phyloP scores from a whole-genome alignment of 108 stramenopile genomes.

The Stephanodiscus minutulus region DNA sequence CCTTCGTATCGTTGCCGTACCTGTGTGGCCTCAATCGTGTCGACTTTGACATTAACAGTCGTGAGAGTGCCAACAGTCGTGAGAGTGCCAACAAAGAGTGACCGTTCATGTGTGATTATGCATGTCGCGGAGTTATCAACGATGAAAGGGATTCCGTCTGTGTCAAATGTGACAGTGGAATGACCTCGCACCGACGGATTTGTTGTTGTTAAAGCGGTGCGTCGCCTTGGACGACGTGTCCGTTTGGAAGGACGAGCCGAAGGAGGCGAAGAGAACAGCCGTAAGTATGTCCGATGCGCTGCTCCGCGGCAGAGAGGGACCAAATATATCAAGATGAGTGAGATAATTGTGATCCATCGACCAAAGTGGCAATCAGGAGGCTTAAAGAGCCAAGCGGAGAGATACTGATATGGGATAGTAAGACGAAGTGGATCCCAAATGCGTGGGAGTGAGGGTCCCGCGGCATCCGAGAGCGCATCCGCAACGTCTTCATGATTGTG shows the following conservation, averaged over 20 bases:
- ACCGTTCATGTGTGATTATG: not conserved
- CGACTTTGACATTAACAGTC: not conserved
- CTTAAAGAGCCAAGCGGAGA: not conserved
- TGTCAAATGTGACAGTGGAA: conserved; percentile 1
- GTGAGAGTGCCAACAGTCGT: not conserved
- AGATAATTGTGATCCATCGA: not conserved
- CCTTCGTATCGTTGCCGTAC: not conserved
- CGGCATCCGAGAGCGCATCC: not conserved
- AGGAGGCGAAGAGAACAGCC: not conserved
- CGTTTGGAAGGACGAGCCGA: not conserved
- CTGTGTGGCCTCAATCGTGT: not conserved
- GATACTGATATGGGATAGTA: not conserved
- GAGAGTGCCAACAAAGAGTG: not conserved
- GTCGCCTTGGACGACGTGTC: not conserved
- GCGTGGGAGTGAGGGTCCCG: not conserved
- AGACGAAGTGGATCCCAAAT: not conserved
- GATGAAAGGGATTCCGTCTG: not conserved
- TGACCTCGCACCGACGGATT: not conserved
- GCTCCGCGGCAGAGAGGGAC: not conserved
- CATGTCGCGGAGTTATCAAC: not conserved
- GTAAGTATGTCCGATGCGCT: not conserved
- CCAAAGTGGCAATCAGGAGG: not conserved
- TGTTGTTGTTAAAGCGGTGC: not conserved
- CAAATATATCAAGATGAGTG: not conserved
- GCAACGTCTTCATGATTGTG: not conserved